These are phyloP conservation scores for Hansenula lynferdii DNA, from an alignment of 1,139 yeast species.

Conservation along the genomic window DNA sequence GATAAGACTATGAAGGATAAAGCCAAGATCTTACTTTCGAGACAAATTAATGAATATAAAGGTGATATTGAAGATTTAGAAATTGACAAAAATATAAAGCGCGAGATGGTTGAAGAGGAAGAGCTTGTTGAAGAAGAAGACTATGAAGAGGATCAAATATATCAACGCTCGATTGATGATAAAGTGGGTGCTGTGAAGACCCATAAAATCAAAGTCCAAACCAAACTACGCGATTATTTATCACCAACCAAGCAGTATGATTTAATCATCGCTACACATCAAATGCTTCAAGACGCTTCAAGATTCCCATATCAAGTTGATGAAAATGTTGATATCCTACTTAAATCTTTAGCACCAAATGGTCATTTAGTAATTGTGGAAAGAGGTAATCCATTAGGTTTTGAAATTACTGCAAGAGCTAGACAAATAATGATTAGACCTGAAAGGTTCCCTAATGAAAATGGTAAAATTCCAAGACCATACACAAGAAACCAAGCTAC, in stretches of 20 bases:
- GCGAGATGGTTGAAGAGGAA: slow-evolving; percentile 12
- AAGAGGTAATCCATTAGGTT: slow-evolving; percentile 87
- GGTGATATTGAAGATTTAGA: slow-evolving; percentile 18
- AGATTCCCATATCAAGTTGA: slow-evolving; percentile 74
- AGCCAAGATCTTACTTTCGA: slow-evolving; percentile 69
- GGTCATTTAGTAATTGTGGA: slow-evolving; percentile 80
- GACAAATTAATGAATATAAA: slow-evolving; percentile 55
- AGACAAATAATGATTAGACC: slow-evolving; percentile 87
- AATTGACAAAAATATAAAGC: neutral
- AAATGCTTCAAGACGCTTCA: slow-evolving; percentile 55
- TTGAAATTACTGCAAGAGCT: slow-evolving; percentile 85
- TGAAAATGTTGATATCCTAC: slow-evolving; percentile 53
- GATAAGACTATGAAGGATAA: slow-evolving; percentile 71
- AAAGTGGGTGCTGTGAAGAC: slow-evolving; percentile 58
- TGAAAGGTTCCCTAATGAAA: slow-evolving; percentile 51
- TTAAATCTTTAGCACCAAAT: slow-evolving; percentile 61
- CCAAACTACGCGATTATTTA: slow-evolving; percentile 46
- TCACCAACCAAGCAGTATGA: slow-evolving; percentile 55
- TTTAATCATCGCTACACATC: slow-evolving; percentile 80
- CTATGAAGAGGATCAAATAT: slow-evolving; percentile 19
- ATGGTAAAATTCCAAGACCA: slow-evolving; percentile 68
- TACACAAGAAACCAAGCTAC: slow-evolving; percentile 31
- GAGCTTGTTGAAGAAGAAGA: slow-evolving; percentile 4
- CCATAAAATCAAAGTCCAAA: slow-evolving; percentile 44
- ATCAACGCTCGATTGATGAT: too few relatives aligned